Percentiles rank a stretch among this genome's conserved stretches.
phyloP scores from a whole-genome alignment of 371 early-diverging fungal species.

The Gilbertella persicaria region DNA sequence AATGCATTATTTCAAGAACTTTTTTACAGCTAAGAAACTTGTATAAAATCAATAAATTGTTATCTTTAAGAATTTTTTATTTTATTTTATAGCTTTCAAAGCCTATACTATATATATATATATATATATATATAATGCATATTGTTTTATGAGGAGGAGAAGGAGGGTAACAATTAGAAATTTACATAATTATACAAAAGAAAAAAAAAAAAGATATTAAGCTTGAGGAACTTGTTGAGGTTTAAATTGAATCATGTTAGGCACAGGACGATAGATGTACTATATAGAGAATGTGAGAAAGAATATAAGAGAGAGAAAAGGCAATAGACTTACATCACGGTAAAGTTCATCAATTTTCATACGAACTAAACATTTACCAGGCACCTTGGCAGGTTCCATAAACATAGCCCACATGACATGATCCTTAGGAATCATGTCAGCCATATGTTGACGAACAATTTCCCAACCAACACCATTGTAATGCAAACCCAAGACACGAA shows the following conservation, averaged over 20 bases:
- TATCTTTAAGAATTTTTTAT: too few relatives aligned
- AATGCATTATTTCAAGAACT: slow-evolving; percentile 85
- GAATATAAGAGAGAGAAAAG: not conserved
- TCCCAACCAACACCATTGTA: slow-evolving; percentile 70
- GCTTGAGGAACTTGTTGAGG: slow-evolving; percentile 27
- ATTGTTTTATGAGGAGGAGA: not conserved
- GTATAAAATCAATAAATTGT: slow-evolving; percentile 56
- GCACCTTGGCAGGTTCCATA: slow-evolving; percentile 42
- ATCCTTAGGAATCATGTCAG: slow-evolving; percentile 43
- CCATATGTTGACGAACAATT: slow-evolving; percentile 55
- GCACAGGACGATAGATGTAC: slow-evolving; percentile 65
- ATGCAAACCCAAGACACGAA: slow-evolving; percentile 67
- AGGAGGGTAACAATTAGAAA: not conserved
- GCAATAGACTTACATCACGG: slow-evolving; percentile 59
- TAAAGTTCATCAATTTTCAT: slow-evolving; percentile 76
- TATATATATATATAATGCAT: not conserved
- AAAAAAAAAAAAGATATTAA: not conserved
- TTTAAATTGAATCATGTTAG: slow-evolving; percentile 61
- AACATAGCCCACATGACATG: slow-evolving; percentile 54
- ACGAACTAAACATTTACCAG: slow-evolving; percentile 64
- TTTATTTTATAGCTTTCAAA: too few relatives aligned
- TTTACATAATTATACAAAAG: not conserved
- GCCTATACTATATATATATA: not conserved
- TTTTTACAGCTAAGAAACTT: slow-evolving; percentile 94
- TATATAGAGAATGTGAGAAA: slow-evolving; percentile 13